Base-by-base conservation (phyloP, 768 basidiomycete genomes). In the Dictyophora rubrovolvata region DNA sequence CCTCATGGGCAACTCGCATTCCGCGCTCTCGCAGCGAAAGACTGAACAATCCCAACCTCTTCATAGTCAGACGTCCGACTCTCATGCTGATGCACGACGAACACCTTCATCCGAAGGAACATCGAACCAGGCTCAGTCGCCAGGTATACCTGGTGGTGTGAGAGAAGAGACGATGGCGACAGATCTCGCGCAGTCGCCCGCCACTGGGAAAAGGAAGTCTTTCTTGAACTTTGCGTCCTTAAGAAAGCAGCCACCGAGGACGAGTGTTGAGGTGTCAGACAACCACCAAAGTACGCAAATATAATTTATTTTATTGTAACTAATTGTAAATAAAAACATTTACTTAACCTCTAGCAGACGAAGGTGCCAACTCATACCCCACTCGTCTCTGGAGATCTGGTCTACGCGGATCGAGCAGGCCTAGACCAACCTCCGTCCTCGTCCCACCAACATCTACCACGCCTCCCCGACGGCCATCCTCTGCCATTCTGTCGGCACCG, bases 401-500 rank as follows among this genome's bases (percentile, higher is more conserved):
- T 11, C 37, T 59, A 20, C 37, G 49, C 18, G 49, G 57, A 28
- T 5, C 52, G 17, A 28, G 28, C 28, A 59, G 52, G 21, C 12
- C 16, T 16, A 51, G 50, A 53, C 57, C 57, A 2, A 42, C 36
- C 12, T 35, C 28, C 50, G 57, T 53, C 49, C 23, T 51, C 8
- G 21, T 17, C 12, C 49, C 20, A 22, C 17, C 20, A 9, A 35
- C 36, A 37, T 16, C 20, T n/a, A 35, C 6, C 48, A 48, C n/a
- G 5, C 50, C 50, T 18, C 20, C 11, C 12, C 50, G 50, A 52
- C n/a, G 22, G 10, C 22, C 17, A 35, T 22, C 35, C 21, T 48
- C 55, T 14, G 36, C 16, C 22, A 52, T 36, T 20, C 17, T 21
- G 18, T 53, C 66, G 62, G 63, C 65, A 63, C 61, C 64, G 65